Evolutionary conservation across 179 eudicot species (phyloP), one percentile per base, ranked within the genome.

Genomic region (Camellia oleifera): DNA sequence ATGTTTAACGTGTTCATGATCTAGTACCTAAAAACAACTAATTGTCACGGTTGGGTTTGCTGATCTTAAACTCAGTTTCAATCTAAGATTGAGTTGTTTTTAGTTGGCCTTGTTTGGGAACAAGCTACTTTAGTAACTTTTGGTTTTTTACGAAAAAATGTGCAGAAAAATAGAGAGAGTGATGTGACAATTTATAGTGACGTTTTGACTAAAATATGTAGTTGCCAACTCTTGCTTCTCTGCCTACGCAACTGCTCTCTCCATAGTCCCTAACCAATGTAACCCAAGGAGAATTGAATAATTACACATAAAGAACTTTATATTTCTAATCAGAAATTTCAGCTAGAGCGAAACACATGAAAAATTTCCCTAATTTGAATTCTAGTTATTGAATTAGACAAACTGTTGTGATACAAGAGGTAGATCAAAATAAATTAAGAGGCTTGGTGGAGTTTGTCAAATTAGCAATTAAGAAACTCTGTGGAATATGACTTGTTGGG

Each of bases 241-340:
- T 8, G 68, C 2, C 17, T 60, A 45, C 10, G 14, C 17, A 8
- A 18, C 1, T 42, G 45, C 63, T 73, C 12, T 50, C 20, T 73
- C 42, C 13, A 15, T 54, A 9, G 7, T 74, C 63, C 45, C 13
- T 54, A 15, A 54, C 7, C 3, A 32, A 7, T 75, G 54, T 42
- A 50, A 75, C 10, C 26, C 11, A 11, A 15, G 69, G 14, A 2
- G 4, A 75, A 60, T 32, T 75, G 23, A 18, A 5, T 45, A 60
- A 10, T 10, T 7, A 45, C 23, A 6, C 54, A 44, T 10, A 11
- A 61, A 42, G 15, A 20, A 5, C 17, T 45, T 62, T 6, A 60
- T 61, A n/a, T 14, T 40, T 54, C 50, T 74, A 7, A 15, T 74
- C 40, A n/a, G 23, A 14, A 74, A 74, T 74, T 56, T 74, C 50